A percentile compares a stretch with the other conserved stretches of the same genome.
These are phyloP conservation scores for Globisporangium megalacanthum DNA, from an alignment of 352 stramenopile species.

Conservation along the genomic window DNA sequence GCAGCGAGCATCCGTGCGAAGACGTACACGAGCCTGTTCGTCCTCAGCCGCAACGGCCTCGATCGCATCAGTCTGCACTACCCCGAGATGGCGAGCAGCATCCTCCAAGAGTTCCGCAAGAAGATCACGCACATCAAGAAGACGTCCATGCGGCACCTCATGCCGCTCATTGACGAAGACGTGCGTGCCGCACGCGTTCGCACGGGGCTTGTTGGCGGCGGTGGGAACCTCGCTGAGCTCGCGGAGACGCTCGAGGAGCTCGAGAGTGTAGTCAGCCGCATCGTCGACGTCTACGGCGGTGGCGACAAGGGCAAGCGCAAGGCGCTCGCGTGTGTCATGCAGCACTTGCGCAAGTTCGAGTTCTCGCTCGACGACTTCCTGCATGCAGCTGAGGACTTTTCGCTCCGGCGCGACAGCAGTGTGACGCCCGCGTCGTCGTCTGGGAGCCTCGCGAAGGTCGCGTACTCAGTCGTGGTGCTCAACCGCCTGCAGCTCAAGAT, in stretches of 20 bases:
- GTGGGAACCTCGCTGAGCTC: slow-evolving; percentile 27
- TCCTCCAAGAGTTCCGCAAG: slow-evolving; percentile 69
- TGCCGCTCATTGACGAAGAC: slow-evolving; percentile 36
- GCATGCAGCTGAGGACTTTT: slow-evolving; percentile 50
- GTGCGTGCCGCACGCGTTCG: slow-evolving; percentile 27
- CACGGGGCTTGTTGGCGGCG: slow-evolving; percentile 21
- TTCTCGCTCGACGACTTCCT: slow-evolving; percentile 77
- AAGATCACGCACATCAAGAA: slow-evolving; percentile 81
- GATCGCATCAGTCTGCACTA: slow-evolving; percentile 74
- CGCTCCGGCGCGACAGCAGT: slow-evolving; percentile 12
- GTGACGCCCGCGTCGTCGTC: not conserved
- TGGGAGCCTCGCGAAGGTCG: slow-evolving; percentile 2
- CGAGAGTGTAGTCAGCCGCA: slow-evolving; percentile 39
- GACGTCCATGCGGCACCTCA: slow-evolving; percentile 23
- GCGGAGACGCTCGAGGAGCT: slow-evolving; percentile 47
- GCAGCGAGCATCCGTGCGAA: slow-evolving; percentile 77
- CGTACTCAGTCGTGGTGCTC: slow-evolving; percentile 19
- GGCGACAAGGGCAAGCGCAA: slow-evolving; percentile 70
- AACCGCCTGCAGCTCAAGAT: slow-evolving; percentile 56
- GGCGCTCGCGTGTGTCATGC: slow-evolving; percentile 62
- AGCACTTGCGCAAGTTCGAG: slow-evolving; percentile 78
- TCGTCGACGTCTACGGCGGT: slow-evolving; percentile 65
- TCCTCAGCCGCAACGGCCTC: slow-evolving; percentile 65
- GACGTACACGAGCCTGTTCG: slow-evolving; percentile 71
- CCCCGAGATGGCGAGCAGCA: slow-evolving; percentile 73